Base-by-base conservation (phyloP, 208 protist genomes). In the Leishmania martiniquensis region DNA sequence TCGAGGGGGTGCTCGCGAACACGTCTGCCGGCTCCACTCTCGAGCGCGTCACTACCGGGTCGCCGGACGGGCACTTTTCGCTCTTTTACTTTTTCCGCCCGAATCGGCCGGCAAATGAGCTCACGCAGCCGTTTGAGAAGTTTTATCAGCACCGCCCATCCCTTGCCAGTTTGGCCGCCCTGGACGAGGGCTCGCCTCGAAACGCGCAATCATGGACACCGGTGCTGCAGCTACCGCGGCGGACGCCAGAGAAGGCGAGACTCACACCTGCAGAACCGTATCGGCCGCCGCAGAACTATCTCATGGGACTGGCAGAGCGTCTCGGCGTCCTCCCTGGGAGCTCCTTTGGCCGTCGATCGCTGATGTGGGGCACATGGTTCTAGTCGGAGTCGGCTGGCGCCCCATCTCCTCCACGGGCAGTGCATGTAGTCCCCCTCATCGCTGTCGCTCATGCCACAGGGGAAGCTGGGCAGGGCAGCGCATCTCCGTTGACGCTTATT, bases 321-420 rank as follows among this genome's bases (percentile, higher is more conserved):
- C 73, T 95, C 52, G 94, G 87, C 4, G 91, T 97, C 34, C 81
- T 89, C 6, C 94, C 94, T 12, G 94, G 94, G 66, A 87, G 81
- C 82, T 84, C 80, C 62, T 97, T 95, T 84, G 94, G 94, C 52
- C 89, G 89, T 34, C 90, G 94, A 39, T 94, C 89, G 2, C 77
- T 91, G 47, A 97, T 97, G 94, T 97, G 94, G 94, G 94, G 94
- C 20, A 87, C 93, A 75, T 96, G 92, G 92, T 97, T 96, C 76
- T 97, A 54, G 70, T 17, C 22, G 6, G 25, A 22, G 9, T n/a
- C 52, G 5, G 15, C n/a, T 60, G 17, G 25, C n/a, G 20, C 25
- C 42, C 12, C 42, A 22, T 4, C 20, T 37, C 59, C 32, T 34
- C 49, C 20, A 9, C 34, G 65, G 42, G 65, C 39, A 25, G 65